Conservation (phyloP, 139 green algal genomes). For the Picochlorum sp. region DNA sequence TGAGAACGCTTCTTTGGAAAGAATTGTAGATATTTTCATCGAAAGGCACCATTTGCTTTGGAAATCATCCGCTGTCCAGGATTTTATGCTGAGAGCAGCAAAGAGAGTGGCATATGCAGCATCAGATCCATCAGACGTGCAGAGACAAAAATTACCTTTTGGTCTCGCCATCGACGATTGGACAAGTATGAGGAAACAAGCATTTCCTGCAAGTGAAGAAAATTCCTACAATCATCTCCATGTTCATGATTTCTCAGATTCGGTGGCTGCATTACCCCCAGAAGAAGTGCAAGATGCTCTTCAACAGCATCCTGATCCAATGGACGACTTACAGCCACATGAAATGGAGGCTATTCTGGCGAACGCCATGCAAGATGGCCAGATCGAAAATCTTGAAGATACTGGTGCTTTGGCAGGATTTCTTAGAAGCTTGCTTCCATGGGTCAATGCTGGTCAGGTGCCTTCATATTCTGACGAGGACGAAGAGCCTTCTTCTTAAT, state of each 20-base stretch:
- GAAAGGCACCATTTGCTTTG: slow-evolving; percentile 78
- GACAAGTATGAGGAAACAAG: slow-evolving; percentile 30
- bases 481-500: neutral
- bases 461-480: slow-evolving; percentile 41
- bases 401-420: slow-evolving; percentile 57
- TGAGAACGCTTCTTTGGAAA: slow-evolving; percentile 54
- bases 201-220: slow-evolving; percentile 27
- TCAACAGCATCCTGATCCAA: too few relatives aligned
- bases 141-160: neutral
- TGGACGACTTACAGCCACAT: neutral
- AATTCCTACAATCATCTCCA: slow-evolving; percentile 70
- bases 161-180: slow-evolving; percentile 41
- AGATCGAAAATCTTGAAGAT: slow-evolving; percentile 24
- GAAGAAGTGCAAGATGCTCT: slow-evolving; percentile 36
- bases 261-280: slow-evolving; percentile 49
- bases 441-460: slow-evolving; percentile 57
- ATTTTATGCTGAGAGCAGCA: slow-evolving; percentile 44
- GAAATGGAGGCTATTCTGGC: slow-evolving; percentile 5
- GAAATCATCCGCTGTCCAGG: slow-evolving; percentile 61
- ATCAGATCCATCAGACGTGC: neutral
- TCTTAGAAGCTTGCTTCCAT: slow-evolving; percentile 69
- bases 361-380: neutral
- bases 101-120: slow-evolving; percentile 23
- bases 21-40: slow-evolving; percentile 74
- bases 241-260: slow-evolving; percentile 71